Base-by-base conservation (phyloP, 2,329 filamentous ascomycete genomes). In the Tolypocladium capitatum region DNA sequence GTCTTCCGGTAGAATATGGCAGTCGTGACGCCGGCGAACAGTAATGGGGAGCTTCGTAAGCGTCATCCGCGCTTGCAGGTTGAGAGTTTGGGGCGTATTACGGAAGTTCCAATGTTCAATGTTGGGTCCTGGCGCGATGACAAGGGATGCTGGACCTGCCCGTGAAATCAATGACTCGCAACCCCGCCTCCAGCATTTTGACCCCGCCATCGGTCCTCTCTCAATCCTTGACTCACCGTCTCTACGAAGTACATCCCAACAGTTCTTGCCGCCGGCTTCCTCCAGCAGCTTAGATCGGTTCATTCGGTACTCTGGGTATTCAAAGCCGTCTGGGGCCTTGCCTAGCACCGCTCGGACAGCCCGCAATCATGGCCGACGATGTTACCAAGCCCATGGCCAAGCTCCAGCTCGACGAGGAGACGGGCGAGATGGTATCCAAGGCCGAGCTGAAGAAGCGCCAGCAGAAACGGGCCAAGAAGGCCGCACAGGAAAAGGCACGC, bases 401-500 rank as follows among this genome's bases (percentile, higher is more conserved):
- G 68, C 70, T 81, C 44, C 69, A 77, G 63, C 72, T 80, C 33
- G 76, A 81, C 63, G 73, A 77, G 58, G 75, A 74, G 63, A 81
- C 77, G 2, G 76, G 77, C n/a, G 76, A 81, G 63, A 78, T 78
- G 75, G 72, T 80, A 20, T 80, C 76, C 48, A 81, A 80, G 61
- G 69, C 69, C 53, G 77, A 81, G 63, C 65, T 81, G 58, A 80
- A 79, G 67, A 80, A 80, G 64, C 66, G 76, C 41, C 54, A 70
- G 51, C 69, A 73, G 52, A 80, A 80, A 58, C 69, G 76, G 24
- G 72, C 71, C 24, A 79, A 78, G 63, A 78, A 77, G 60, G 73
- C 69, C 5, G 64, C 69, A n/a, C 55, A 59, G 47, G 57, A 58
- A 47, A 96, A 95, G 84, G 76, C 83, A 63, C 81, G 89, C 55